These are phyloP conservation scores for Wickerhamiella musiphila DNA, from an alignment of 805 yeast genomes.

Conservation along the genomic window DNA sequence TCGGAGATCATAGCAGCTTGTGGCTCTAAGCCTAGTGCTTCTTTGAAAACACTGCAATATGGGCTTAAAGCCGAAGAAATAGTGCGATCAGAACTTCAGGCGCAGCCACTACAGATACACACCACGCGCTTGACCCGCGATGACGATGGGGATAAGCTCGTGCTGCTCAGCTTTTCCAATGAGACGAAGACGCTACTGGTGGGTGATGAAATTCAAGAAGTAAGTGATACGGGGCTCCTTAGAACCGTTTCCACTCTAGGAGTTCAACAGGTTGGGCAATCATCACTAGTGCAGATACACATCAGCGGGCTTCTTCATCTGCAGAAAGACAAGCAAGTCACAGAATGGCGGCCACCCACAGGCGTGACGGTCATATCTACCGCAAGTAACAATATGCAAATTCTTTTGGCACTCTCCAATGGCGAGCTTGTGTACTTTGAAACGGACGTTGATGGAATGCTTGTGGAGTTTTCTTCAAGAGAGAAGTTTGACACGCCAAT, in stretches of 20 bases:
- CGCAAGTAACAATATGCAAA: conserved; percentile 46
- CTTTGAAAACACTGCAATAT: conserved; percentile 32
- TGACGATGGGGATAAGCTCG: conserved; percentile 39
- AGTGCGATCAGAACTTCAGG: conserved; percentile 57
- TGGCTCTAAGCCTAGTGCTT: conserved; percentile 22
- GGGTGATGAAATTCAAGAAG: conserved; percentile 63
- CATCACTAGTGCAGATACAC: conserved; percentile 57
- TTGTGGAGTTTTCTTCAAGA: conserved; percentile 54
- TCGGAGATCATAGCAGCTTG: conserved; percentile 26
- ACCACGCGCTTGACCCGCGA: conserved; percentile 33
- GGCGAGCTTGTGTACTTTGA: conserved; percentile 73
- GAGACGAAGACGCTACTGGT: conserved; percentile 58
- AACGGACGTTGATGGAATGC: conserved; percentile 41
- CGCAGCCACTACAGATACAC: conserved; percentile 42
- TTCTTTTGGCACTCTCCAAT: conserved; percentile 54
- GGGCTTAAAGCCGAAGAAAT: conserved; percentile 46
- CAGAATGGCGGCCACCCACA: conserved; percentile 72
- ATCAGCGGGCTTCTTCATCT: conserved; percentile 51
- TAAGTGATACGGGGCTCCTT: conserved; percentile 45
- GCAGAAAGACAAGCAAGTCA: conserved; percentile 19
- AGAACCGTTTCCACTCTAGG: conserved; percentile 43
- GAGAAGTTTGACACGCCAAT: conserved; percentile 26
- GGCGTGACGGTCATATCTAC: conserved; percentile 49
- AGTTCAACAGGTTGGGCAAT: conserved; percentile 47
- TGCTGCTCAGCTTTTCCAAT: conserved; percentile 46